Percentiles rank a stretch among this genome's conserved stretches.
Conservation (phyloP, 1,284 basidiomycete genomes). For the Rhodotorula sp. region DNA sequence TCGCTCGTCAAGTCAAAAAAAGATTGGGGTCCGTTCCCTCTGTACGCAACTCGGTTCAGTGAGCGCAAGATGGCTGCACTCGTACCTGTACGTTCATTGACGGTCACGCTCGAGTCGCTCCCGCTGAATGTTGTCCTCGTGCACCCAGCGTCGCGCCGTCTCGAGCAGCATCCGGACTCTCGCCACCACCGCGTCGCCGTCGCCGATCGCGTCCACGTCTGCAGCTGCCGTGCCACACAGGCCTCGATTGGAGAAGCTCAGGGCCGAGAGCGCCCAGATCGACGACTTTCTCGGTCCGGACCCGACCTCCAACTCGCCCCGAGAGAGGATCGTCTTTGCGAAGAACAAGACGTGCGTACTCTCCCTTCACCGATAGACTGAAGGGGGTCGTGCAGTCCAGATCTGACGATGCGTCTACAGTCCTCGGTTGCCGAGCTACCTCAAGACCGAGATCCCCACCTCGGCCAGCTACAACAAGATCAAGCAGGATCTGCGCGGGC, state of each 20-base stretch:
- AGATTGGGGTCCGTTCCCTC: background rate
- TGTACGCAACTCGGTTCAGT: background rate
- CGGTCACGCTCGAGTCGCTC: background rate
- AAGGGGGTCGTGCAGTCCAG: background rate
- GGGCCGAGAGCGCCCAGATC: conserved; percentile 66
- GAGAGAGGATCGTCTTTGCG: conserved; percentile 69
- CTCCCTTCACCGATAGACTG: no score
- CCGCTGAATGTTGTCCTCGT: background rate
- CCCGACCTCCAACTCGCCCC: conserved; percentile 46
- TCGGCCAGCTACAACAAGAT: conserved; percentile 86
- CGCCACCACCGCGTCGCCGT: conserved; percentile 31
- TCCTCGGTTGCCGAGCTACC: conserved; percentile 81
- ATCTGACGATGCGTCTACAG: conserved; percentile 51
- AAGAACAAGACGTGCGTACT: conserved; percentile 67
- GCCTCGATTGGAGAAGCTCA: conserved; percentile 57
- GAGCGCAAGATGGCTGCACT: conserved; percentile 3
- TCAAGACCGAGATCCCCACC: conserved; percentile 80
- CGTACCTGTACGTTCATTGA: background rate
- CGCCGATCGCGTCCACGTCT: conserved; percentile 15
- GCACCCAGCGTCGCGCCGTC: conserved; percentile 4
- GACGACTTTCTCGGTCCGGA: conserved; percentile 76
- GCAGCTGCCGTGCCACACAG: conserved; percentile 14
- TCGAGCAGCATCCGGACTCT: conserved; percentile 19
- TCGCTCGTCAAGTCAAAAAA: background rate
- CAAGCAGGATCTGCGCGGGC: conserved; percentile 89